Base-by-base conservation (phyloP, 148 eudicot genomes). In the Rhododendron simsii region DNA sequence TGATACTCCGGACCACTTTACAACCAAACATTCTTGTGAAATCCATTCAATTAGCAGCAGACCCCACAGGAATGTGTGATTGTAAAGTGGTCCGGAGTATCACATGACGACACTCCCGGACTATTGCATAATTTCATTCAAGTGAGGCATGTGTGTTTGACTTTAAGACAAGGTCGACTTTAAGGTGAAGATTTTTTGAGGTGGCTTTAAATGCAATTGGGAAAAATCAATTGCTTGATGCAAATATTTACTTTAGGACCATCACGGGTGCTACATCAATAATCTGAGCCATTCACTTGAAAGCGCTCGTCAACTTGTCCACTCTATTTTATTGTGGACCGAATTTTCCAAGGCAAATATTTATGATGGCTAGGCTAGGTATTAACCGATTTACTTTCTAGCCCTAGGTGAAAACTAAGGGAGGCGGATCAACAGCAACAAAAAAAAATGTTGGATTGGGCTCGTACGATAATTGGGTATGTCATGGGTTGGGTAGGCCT, bases 31-130 rank as follows among this genome's bases (percentile, higher is more conserved):
- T 41, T 41, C 7, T 41, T 6, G 45, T 41, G 45, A 0, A 0
- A 1, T 41, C 8, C 0, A 41, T 41, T 5, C 0, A 41, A 41
- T 41, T 41, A 41, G 8, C 1, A 7, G 0, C 0, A 41, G 45
- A 41, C 45, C 1, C 8, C 7, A 41, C 0, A 41, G 0, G 0
- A 41, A 41, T 6, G 44, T 41, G 44, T 41, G 7, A 0, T 41
- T 5, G 0, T 41, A 6, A 41, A 41, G 1, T 41, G 45, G 0
- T 41, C 45, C 0, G 7, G 0, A 41, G 0, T 41, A 41, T 0
- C 45, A 41, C 0, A 1, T 41, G 7, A 0, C 1, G 0, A 1
- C 45, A 41, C 0, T 41, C 45, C 7, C 5, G 0, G 7, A 41
- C 44, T 5, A 41, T 41, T 41, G 7, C 45, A 6, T 6, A 41